Evolutionary conservation across 2,329 filamentous ascomycete genomes (phyloP).

Genomic region (Phaeophleospora eucalypticola): DNA sequence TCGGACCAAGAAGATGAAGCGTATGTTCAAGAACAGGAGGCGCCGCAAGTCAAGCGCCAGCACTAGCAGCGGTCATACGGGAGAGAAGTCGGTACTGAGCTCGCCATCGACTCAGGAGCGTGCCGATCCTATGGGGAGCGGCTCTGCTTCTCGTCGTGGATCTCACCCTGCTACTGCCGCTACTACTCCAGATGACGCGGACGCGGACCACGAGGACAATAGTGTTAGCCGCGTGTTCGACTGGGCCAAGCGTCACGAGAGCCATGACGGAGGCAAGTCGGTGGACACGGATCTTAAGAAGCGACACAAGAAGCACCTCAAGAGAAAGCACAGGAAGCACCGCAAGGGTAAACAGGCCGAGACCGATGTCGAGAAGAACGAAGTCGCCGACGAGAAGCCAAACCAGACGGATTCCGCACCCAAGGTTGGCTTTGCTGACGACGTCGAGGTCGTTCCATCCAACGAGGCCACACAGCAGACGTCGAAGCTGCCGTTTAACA

Average conservation of each 20-base stretch:
- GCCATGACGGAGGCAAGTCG: constrained; percentile 17
- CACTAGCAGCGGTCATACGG: constrained; percentile 47
- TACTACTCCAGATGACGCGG: constrained; percentile 54
- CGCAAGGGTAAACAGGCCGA: constrained; percentile 39
- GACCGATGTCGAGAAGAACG: constrained; percentile 26
- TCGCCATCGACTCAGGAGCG: constrained; percentile 41
- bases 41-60: constrained; percentile 73
- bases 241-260: constrained; percentile 26
- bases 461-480: constrained; percentile 9
- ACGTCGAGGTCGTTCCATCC: constrained; percentile 27
- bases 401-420: constrained; percentile 2
- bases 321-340: constrained; percentile 44
- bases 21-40: constrained; percentile 66
- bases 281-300: constrained; percentile 34
- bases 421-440: constrained; percentile 40
- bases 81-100: constrained; percentile 40
- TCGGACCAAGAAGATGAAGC: constrained; percentile 66
- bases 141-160: constrained; percentile 31
- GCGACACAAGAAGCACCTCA: constrained; percentile 42
- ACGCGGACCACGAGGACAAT: constrained; percentile 46
- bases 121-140: constrained; percentile 33
- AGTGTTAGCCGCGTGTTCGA: constrained; percentile 19
- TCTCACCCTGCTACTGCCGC: constrained; percentile 38
- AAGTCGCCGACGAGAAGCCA: neutral
- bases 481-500: constrained; percentile 30